Evolutionary conservation across 352 stramenopile genomes (phyloP).

Genomic region (Globisporangium cystogenes): DNA sequence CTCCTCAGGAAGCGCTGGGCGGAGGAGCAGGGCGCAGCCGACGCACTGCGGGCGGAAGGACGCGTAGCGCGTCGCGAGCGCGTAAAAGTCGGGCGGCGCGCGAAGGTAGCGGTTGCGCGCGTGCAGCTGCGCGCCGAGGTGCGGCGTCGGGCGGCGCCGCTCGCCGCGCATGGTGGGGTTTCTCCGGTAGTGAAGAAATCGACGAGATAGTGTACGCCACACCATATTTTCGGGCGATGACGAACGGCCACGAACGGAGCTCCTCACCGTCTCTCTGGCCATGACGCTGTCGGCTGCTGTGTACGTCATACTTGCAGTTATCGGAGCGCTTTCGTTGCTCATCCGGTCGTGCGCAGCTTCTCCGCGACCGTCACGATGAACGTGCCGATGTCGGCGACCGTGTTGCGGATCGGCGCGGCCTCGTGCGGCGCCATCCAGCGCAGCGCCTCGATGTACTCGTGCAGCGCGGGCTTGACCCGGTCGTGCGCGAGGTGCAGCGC

Average conservation of each 20-base stretch:
- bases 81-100: slow-evolving; percentile 70
- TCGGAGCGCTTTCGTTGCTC: too few relatives aligned
- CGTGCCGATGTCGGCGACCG: slow-evolving; percentile 53
- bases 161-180: slow-evolving; percentile 49
- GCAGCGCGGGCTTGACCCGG: slow-evolving; percentile 51
- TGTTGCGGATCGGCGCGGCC: slow-evolving; percentile 54
- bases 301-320: too few relatives aligned
- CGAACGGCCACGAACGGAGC: too few relatives aligned
- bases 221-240: not conserved
- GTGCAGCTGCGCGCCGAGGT: slow-evolving; percentile 59
- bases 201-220: too few relatives aligned
- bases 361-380: slow-evolving; percentile 50
- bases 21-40: not conserved
- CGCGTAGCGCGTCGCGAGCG: slow-evolving; percentile 52
- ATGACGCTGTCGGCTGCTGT: too few relatives aligned
- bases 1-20: not conserved
- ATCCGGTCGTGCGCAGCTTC: slow-evolving; percentile 21
- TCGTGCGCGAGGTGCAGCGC: slow-evolving; percentile 58
- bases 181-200: not conserved
- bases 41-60: slow-evolving; percentile 64
- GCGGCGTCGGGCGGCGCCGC: slow-evolving; percentile 46
- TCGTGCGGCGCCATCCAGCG: slow-evolving; percentile 62
- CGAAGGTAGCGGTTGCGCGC: slow-evolving; percentile 71
- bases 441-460: slow-evolving; percentile 74
- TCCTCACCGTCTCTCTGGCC: too few relatives aligned